phyloP scores from a whole-genome alignment of 495 filamentous ascomycete species.

The Neurospora intermedia region DNA sequence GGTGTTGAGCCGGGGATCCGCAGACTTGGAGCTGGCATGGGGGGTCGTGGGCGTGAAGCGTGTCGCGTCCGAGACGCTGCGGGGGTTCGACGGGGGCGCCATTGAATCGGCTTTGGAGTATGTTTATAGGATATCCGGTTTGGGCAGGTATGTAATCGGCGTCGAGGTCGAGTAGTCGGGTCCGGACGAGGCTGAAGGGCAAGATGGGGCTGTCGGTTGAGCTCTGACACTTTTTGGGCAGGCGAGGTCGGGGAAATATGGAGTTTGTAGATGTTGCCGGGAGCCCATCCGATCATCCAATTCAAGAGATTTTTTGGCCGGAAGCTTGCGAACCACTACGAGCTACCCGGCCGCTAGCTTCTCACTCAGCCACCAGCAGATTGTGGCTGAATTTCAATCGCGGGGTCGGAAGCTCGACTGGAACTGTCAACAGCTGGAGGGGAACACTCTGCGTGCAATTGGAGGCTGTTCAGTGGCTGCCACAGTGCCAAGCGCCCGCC shows the following conservation, averaged over 20 bases:
- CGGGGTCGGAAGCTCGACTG: background rate
- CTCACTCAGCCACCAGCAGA: background rate
- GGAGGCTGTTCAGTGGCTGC: background rate
- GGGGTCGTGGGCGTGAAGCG: constrained; percentile 89
- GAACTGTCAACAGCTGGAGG: background rate
- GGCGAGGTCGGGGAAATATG: background rate
- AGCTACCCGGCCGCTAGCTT: background rate
- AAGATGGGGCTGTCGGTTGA: background rate
- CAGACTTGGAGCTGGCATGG: constrained; percentile 65
- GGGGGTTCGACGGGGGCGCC: constrained; percentile 47
- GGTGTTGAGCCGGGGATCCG: constrained; percentile 48
- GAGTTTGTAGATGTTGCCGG: background rate
- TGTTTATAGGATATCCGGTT: background rate
- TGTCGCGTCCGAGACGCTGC: constrained; percentile 86
- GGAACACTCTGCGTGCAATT: background rate
- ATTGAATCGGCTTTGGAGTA: constrained; percentile 2
- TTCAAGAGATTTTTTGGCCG: background rate
- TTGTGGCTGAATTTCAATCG: background rate
- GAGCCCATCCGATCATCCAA: constrained; percentile 3
- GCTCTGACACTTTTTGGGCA: constrained; percentile 1
- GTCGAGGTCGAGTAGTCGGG: background rate
- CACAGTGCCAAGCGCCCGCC: background rate
- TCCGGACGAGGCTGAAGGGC: background rate
- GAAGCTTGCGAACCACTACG: background rate
- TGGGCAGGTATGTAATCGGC: background rate